These are phyloP conservation scores for Datisca glomerata DNA, from an alignment of 306 rosid species.

Conservation along the genomic window DNA sequence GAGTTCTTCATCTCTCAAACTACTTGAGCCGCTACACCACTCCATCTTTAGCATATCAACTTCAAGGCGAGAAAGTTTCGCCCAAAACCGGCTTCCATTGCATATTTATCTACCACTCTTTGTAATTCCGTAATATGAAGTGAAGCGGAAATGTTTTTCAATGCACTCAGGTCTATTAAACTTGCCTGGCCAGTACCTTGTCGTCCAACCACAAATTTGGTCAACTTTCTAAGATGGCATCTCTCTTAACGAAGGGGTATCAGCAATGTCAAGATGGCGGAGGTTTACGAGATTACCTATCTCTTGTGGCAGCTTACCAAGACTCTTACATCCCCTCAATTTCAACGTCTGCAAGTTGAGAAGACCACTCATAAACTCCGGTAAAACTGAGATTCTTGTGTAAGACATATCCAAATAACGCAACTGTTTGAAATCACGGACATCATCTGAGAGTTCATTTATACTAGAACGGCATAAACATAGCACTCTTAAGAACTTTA, in stretches of 20 bases:
- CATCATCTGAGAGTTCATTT: not conserved
- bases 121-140: not conserved
- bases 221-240: no score
- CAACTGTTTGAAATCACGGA: not conserved
- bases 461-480: not conserved
- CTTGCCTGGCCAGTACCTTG: no score
- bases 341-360: not conserved
- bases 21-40: no score
- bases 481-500: not conserved
- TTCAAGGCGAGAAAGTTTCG: not conserved
- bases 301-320: no score
- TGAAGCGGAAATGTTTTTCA: no score
- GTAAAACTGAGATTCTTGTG: not conserved
- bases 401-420: not conserved
- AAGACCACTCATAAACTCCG: not conserved
- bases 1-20: no score
- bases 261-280: no score
- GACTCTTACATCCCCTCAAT: not conserved
- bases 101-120: not conserved
- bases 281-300: no score
- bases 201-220: no score
- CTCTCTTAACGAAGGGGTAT: no score
- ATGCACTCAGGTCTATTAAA: no score
- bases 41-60: slow-evolving; percentile 6
- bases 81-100: not conserved